Percentiles rank a stretch among this genome's conserved stretches.
Evolutionary conservation across 163 green algal species (phyloP).

Genomic region (Prototheca wickerhamii): DNA sequence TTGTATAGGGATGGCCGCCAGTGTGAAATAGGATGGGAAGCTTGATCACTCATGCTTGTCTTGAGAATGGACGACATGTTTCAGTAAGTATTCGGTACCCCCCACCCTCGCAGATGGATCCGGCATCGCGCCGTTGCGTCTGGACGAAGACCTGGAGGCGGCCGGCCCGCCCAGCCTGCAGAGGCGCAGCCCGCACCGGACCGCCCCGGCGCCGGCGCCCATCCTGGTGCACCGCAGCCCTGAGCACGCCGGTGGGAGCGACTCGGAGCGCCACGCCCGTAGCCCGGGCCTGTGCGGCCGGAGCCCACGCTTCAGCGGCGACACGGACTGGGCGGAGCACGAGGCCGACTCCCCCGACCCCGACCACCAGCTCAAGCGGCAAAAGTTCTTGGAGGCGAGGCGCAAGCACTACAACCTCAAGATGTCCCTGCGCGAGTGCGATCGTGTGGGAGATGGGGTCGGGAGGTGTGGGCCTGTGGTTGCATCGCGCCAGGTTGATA

Average conservation of each 20-base stretch:
- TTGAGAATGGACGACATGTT: not conserved
- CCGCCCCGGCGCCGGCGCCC: not conserved
- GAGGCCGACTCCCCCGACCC: slow-evolving; percentile 3
- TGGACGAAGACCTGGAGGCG: slow-evolving; percentile 41
- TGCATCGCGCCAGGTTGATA: too few species aligned
- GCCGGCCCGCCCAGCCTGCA: too few species aligned
- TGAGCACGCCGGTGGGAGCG: slow-evolving; percentile 2
- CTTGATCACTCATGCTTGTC: not conserved
- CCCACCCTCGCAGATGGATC: too few species aligned
- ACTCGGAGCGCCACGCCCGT: slow-evolving; percentile 7
- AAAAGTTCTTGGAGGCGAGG: slow-evolving; percentile 43
- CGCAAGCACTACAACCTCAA: slow-evolving; percentile 61
- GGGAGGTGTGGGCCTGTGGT: too few species aligned
- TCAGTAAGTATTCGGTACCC: too few species aligned
- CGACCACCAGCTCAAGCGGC: slow-evolving; percentile 38
- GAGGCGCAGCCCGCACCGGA: too few species aligned
- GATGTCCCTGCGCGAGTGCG: slow-evolving; percentile 28
- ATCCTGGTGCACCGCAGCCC: not conserved
- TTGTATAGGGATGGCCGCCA: not conserved
- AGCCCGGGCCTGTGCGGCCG: slow-evolving; percentile 7
- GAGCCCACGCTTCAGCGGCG: slow-evolving; percentile 14
- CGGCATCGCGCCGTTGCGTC: slow-evolving; percentile 29
- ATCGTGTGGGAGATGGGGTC: not conserved
- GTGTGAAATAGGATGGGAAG: not conserved
- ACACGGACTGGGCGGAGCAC: slow-evolving; percentile 11